phyloP scores from a whole-genome alignment of 768 basidiomycete species.

The Mycena maculata region DNA sequence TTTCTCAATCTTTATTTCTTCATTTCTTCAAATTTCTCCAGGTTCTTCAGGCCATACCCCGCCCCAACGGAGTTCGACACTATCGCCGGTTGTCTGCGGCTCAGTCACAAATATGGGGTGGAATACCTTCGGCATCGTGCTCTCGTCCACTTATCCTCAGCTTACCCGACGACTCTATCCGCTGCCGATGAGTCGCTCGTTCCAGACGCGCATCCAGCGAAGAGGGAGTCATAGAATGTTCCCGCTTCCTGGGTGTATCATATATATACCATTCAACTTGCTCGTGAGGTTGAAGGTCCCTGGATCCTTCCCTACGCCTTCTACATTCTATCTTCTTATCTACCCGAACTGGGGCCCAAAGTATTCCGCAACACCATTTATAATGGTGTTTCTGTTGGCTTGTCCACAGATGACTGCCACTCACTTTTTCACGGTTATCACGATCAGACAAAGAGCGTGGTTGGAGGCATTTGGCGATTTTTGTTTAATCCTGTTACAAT shows the following conservation, averaged over 20 bases:
- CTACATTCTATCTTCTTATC: background rate
- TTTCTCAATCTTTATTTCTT: background rate
- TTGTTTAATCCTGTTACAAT: too few species aligned
- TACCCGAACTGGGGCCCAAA: background rate
- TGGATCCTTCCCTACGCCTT: constrained; percentile 17
- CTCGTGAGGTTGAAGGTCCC: constrained; percentile 20
- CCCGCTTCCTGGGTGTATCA: background rate
- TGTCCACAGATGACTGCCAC: constrained; percentile 1
- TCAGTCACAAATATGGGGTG: too few species aligned
- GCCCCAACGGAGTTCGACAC: background rate
- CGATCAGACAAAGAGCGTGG: too few species aligned
- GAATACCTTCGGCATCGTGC: constrained; percentile 9
- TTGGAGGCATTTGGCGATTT: too few species aligned
- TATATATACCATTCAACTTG: constrained; percentile 4
- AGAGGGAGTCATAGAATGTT: background rate
- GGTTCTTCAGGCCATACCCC: constrained; percentile 15
- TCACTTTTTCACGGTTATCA: too few species aligned
- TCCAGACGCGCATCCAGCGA: background rate
- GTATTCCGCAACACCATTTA: background rate
- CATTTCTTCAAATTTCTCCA: background rate
- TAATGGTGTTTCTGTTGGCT: background rate
- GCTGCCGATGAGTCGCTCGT: background rate
- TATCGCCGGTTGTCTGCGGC: background rate
- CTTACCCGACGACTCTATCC: background rate
- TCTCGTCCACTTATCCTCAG: constrained; percentile 10